Percentiles rank a stretch among this genome's conserved stretches.
Evolutionary conservation across 768 basidiomycete species (phyloP).

Genomic region (Neoboletus brunneissimus): DNA sequence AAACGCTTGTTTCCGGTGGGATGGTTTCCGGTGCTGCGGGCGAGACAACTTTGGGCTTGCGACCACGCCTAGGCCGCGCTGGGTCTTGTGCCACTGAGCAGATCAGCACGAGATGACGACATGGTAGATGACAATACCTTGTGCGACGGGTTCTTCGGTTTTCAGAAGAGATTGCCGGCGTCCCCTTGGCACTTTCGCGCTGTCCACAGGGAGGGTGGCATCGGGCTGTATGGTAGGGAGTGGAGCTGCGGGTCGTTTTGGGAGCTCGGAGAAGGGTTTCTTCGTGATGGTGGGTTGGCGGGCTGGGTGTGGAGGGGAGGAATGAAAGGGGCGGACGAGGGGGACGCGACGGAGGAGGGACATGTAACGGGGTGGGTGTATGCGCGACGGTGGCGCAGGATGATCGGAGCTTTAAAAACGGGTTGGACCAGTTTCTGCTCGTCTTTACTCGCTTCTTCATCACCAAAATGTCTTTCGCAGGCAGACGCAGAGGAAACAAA

Average conservation of each 20-base stretch:
- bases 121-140: slow-evolving; percentile 7
- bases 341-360: slow-evolving; percentile 12
- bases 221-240: neutral
- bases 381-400: slow-evolving; percentile 34
- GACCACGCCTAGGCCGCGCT: slow-evolving; percentile 14
- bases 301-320: neutral
- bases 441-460: slow-evolving; percentile 30
- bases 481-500: slow-evolving; percentile 86
- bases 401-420: slow-evolving; percentile 35
- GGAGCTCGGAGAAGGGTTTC: slow-evolving; percentile 61
- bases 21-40: neutral
- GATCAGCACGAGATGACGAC: neutral
- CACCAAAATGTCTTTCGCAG: slow-evolving; percentile 75
- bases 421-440: slow-evolving; percentile 33
- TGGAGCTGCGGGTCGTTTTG: slow-evolving; percentile 34
- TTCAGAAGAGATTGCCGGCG: neutral
- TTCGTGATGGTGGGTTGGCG: slow-evolving; percentile 33
- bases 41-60: slow-evolving; percentile 11
- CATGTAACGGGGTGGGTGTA: slow-evolving; percentile 13
- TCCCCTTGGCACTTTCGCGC: neutral
- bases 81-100: neutral
- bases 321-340: slow-evolving; percentile 8
- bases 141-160: neutral
- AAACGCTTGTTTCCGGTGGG: neutral
- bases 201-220: neutral